These are phyloP conservation scores for Huiozyma sinensis DNA, from an alignment of 805 yeast species.

Conservation along the genomic window DNA sequence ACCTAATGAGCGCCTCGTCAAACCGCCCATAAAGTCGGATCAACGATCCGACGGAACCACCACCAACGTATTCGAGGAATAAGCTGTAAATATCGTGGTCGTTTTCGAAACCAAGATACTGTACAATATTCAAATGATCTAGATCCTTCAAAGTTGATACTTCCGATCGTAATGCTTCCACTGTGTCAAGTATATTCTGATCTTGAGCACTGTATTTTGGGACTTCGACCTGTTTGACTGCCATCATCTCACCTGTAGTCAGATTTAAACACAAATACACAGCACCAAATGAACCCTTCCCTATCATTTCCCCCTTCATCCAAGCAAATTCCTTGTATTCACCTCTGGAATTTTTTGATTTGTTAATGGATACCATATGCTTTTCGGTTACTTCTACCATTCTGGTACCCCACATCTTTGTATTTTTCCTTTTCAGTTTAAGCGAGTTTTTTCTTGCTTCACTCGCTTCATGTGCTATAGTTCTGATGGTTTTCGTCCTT, in stretches of 20 bases:
- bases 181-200: constrained; percentile 44
- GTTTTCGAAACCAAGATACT: constrained; percentile 87
- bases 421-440: constrained; percentile 58
- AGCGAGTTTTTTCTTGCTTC: constrained; percentile 39
- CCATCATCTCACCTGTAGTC: constrained; percentile 97
- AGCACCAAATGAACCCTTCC: constrained; percentile 92
- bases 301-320: constrained; percentile 95
- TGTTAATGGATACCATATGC: constrained; percentile 55
- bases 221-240: constrained; percentile 87
- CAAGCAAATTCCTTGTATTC: constrained; percentile 82
- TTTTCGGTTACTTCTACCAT: constrained; percentile 82
- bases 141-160: constrained; percentile 89
- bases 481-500: constrained; percentile 83
- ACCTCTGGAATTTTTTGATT: constrained; percentile 53
- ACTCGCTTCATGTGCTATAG: constrained; percentile 86
- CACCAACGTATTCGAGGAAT: constrained; percentile 93
- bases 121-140: constrained; percentile 90
- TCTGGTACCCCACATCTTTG: constrained; percentile 96
- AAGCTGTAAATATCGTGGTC: constrained; percentile 64
- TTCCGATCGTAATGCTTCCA: constrained; percentile 79
- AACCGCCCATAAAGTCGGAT: constrained; percentile 75
- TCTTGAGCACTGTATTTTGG: constrained; percentile 35
- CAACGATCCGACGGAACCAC: constrained; percentile 89
- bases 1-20: constrained; percentile 64
- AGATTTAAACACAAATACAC: constrained; percentile 87